Base-by-base conservation (phyloP, 345 rosid species). In the Aurinia saxatilis region DNA sequence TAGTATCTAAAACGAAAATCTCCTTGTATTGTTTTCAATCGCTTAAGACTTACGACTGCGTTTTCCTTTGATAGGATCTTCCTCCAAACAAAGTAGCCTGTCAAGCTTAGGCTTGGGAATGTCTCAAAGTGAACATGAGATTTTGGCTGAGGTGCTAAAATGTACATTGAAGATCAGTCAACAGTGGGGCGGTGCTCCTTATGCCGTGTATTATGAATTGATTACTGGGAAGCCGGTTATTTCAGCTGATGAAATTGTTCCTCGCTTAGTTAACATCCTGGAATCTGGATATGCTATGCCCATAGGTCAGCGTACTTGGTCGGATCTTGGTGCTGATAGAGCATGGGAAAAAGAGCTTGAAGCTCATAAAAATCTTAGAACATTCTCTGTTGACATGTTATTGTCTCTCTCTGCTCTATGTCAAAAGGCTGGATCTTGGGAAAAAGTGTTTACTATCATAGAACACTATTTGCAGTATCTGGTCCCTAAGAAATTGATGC, bases 131-230 rank as follows among this genome's bases (percentile, higher is more conserved):
- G 91, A 84, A 51, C 67, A 72, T 49, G 87, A 77, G 64, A 75
- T 93, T 71, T 80, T 93, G 64, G 69, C 70, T 56, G 91, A 86
- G 57, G 78, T 90, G 44, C 80, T 84, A 42, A 74, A 79, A 70
- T 87, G 97, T 65, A 76, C 76, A 23, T 50, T 53, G 39, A 79
- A 71, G 72, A 72, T 87, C 59, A 81, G 84, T 79, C 91, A 90
- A 70, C 95, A 84, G 63, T 72, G 89, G 68, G 95, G 99, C 31
- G 83, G 82, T 79, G 67, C 82, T 19, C 80, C 88, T 60, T 81
- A 91, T 65, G 81, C 88, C 46, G 69, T 93, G 66, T 80, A 82
- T 79, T 90, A 89, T 65, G 96, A 89, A 79, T 78, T 88, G 49
- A 60, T 82, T 63, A 73, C 82, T 69, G 77, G 89, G 66, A 76